Base-by-base conservation (phyloP, 495 filamentous ascomycete genomes). In the Penicillium crystallinum region DNA sequence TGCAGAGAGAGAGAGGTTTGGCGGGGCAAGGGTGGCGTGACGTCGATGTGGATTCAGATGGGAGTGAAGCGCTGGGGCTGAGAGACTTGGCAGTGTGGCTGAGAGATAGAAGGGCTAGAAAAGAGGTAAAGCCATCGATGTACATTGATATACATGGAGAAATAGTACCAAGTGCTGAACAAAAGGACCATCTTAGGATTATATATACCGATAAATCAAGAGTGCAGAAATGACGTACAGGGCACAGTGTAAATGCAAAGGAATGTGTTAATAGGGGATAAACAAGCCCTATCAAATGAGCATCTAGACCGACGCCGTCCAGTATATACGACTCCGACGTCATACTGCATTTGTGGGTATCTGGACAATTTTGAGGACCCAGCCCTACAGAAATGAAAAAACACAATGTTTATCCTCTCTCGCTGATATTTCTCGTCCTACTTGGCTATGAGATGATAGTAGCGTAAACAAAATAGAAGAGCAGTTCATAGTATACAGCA, bases 1-100 rank as follows among this genome's bases (percentile, higher is more conserved):
- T 31, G n/a, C 18, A 19, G 7, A 40, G 29, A 19, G 15, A 46
- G 40, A 51, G 41, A 47, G 47, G 15, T 54, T 25, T 42, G 46
- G 59, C 63, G 57, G 63, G 63, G 59, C 53, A 27, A 33, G 55
- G 52, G 63, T 63, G 63, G 60, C 53, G 63, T 63, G 60, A 60
- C 57, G 59, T 59, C 56, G 59, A 49, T 52, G 37, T 55, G 36
- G 46, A 14, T 40, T 52, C 48, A 55, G 53, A 55, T 41, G 21
- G 29, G 19, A 29, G 33, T 25, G 15, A 40, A 40, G 19, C 14
- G 22, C 15, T 38, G 42, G 47, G 47, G 51, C 31, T 55, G 41
- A 50, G n/a, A 44, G 33, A 38, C 53, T 57, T 36, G 37, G 52
- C 49, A 50, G 47, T 50, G 47, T 50, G 47, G 55, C 58, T 57